phyloP scores from a whole-genome alignment of 176 grass and related monocot genomes.

The Rhynchospora breviuscula region DNA sequence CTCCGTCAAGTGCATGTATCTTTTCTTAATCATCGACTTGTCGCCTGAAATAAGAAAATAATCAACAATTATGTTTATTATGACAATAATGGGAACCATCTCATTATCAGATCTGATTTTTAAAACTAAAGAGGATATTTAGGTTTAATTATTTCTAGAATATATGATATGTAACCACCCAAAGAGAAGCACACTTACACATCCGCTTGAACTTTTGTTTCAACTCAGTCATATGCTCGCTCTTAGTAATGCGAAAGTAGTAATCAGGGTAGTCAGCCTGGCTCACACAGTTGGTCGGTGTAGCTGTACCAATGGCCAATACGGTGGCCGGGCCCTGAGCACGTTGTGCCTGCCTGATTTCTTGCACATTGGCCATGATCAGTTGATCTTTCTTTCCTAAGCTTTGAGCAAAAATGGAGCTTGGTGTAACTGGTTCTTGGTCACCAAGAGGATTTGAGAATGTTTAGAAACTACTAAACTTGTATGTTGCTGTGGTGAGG shows the following conservation, averaged over 20 bases:
- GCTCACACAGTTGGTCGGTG: constrained; percentile 61
- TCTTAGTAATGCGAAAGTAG: constrained; percentile 80
- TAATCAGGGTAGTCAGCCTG: constrained; percentile 90
- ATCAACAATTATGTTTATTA: neutral
- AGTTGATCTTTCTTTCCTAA: neutral
- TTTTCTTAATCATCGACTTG: constrained; percentile 83
- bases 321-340: constrained; percentile 58
- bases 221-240: constrained; percentile 77
- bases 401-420: no score
- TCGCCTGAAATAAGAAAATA: constrained; percentile 42
- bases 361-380: neutral
- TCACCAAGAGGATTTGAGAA: neutral
- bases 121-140: neutral
- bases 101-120: no score
- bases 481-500: neutral
- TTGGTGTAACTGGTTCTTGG: no score
- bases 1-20: constrained; percentile 77
- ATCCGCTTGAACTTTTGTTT: constrained; percentile 92
- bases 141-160: neutral
- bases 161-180: no score
- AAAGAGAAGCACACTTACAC: constrained; percentile 42
- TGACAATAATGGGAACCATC: neutral
- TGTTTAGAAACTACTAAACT: neutral
- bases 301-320: constrained; percentile 80
- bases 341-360: constrained; percentile 34